Evolutionary conservation across 2,329 filamentous ascomycete genomes (phyloP), one percentile per base, ranked within the genome.

Genomic region (Sarocladium kiliense): DNA sequence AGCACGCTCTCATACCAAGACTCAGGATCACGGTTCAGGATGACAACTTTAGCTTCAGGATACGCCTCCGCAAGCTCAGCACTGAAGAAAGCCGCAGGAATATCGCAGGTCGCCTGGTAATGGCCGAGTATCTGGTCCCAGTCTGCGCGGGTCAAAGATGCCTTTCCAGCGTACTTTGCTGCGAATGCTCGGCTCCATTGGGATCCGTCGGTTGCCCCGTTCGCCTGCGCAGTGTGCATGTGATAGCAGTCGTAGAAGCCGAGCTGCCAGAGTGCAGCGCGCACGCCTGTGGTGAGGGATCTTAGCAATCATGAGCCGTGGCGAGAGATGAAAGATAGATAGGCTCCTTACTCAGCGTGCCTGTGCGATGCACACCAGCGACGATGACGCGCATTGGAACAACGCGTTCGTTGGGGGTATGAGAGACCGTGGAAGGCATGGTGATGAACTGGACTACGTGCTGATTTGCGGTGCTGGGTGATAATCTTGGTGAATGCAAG

Each of bases 41-140:
- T 68, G 56, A 74, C 58, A 42, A 72, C 64, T 57, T 72, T 73
- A 51, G 71, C 71, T 12, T 72, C 68, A 4, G 67, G 67, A 50
- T 68, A 68, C 9, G 59, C 41, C 27, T 62, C 64, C 27, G 71
- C 69, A 11, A 74, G 63, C 53, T 74, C 70, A 54, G 64, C 56
- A 50, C 66, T 67, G 60, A 74, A 71, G 61, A 84, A 86, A 36
- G 80, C 72, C 1, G 82, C 71, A 1, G 86, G 83, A 16, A 82
- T 65, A 47, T 80, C 80, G 55, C 77, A 75, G 9, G 78, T 81
- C 21, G 76, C 77, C n/a, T 81, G 74, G 60, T 68, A 74, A 23
- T 71, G 62, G 45, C 72, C 73, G 49, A 78, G 71, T 6, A 79
- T 64, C 56, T 67, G 66, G 63, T 79, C 76, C 68, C 75, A 78